Percentiles rank a stretch among this genome's conserved stretches.
These are phyloP conservation scores for Basipetospora sp. DNA, from an alignment of 2,329 filamentous ascomycete species.

Conservation along the genomic window DNA sequence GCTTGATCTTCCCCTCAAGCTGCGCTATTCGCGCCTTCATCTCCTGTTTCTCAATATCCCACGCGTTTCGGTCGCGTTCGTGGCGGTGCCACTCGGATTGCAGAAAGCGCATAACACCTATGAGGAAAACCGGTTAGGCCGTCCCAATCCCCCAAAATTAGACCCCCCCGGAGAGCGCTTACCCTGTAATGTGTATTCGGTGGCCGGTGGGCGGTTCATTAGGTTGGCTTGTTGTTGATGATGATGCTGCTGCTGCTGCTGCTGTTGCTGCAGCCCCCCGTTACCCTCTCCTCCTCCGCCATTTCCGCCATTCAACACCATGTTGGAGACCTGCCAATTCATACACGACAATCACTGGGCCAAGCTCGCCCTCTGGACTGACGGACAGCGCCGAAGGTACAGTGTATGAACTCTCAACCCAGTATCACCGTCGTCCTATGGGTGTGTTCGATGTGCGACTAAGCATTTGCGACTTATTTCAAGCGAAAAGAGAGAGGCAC, in stretches of 20 bases:
- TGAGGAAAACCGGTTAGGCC: no score
- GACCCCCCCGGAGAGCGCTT: constrained; percentile 5
- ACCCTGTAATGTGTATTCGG: constrained; percentile 48
- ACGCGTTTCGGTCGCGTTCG: constrained; percentile 91
- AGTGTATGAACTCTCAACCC: constrained; percentile 7
- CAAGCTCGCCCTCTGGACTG: neutral
- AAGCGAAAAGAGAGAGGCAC: no score
- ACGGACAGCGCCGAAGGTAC: neutral
- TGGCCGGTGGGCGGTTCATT: constrained; percentile 40
- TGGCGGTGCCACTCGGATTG: constrained; percentile 99
- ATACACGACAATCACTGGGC: constrained; percentile 10
- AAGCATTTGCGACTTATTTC: neutral
- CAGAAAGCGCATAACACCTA: constrained; percentile 96
- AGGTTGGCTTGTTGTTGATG: constrained; percentile 24
- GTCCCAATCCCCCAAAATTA: no score
- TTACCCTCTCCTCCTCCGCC: constrained; percentile 14
- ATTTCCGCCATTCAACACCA: constrained; percentile 25
- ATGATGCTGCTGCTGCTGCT: constrained; percentile 7
- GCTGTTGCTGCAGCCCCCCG: constrained; percentile 6
- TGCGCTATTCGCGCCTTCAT: constrained; percentile 96
- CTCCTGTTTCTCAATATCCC: constrained; percentile 97
- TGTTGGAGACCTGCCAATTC: constrained; percentile 22
- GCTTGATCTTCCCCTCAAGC: constrained; percentile 76
- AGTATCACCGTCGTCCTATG: constrained; percentile 32
- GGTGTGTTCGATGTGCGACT: constrained; percentile 8